Conservation (phyloP, 78 protist genomes). For the Isochrysis galbana region DNA sequence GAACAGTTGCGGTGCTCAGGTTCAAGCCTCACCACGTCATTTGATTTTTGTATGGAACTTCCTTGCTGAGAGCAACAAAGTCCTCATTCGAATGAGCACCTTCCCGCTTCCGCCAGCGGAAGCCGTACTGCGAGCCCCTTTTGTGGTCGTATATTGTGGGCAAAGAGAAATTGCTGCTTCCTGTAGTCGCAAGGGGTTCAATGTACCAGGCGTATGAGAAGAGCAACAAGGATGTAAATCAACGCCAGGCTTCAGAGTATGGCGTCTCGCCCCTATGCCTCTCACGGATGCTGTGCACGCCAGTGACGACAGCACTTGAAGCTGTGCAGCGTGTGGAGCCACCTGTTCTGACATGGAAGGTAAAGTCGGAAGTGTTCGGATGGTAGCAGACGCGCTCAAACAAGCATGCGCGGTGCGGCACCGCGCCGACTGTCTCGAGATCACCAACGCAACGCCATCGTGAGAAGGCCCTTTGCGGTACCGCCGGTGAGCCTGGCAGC, state of each 20-base stretch:
- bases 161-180: not conserved
- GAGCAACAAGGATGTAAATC: too few species aligned
- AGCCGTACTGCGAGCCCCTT: not conserved
- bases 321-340: too few species aligned
- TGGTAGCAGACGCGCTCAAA: not conserved
- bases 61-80: not conserved
- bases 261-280: too few species aligned
- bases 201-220: too few species aligned
- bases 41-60: not conserved
- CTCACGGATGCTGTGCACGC: too few species aligned
- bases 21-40: not conserved
- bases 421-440: not conserved
- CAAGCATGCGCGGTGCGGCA: not conserved
- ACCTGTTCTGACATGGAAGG: too few species aligned
- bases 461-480: not conserved
- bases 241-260: too few species aligned
- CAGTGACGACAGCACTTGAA: too few species aligned
- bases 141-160: not conserved
- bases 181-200: too few species aligned
- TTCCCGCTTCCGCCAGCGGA: not conserved
- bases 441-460: constrained; percentile 4
- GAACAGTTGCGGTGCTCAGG: too few species aligned
- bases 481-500: not conserved
- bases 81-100: not conserved
- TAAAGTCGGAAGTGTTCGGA: not conserved